Percentiles rank a stretch among this genome's conserved stretches.
phyloP scores from a whole-genome alignment of 1,284 basidiomycete species.

The Ceratobasidium sp. region DNA sequence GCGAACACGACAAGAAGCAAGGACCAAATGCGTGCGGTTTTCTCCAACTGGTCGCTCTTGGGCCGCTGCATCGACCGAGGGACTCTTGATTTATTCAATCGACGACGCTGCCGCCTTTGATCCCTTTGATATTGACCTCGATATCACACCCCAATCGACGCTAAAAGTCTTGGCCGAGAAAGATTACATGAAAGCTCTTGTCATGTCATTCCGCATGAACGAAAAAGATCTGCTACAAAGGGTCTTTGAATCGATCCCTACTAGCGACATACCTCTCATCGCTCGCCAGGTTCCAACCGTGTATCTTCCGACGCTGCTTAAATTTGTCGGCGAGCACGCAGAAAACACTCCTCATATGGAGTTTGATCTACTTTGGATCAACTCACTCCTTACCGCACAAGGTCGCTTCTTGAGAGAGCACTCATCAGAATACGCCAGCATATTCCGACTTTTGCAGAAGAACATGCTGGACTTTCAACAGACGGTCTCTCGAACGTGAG shows the following conservation, averaged over 20 bases:
- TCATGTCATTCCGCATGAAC: constrained; percentile 90
- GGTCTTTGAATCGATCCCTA: constrained; percentile 83
- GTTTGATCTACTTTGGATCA: constrained; percentile 88
- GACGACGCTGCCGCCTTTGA: constrained; percentile 92
- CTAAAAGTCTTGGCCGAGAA: constrained; percentile 66
- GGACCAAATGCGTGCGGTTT: constrained; percentile 93
- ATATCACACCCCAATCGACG: constrained; percentile 90
- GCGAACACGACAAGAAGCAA: constrained; percentile 83
- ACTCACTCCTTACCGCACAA: constrained; percentile 79
- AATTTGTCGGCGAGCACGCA: constrained; percentile 82
- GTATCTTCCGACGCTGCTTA: constrained; percentile 77
- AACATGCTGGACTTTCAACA: constrained; percentile 78
- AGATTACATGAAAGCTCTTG: constrained; percentile 86
- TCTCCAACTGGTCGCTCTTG: constrained; percentile 93
- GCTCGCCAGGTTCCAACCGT: constrained; percentile 80
- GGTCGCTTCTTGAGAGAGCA: constrained; percentile 78
- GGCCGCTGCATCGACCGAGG: constrained; percentile 97
- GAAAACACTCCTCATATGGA: constrained; percentile 88
- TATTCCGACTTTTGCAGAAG: constrained; percentile 82
- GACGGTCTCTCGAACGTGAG: constrained; percentile 81
- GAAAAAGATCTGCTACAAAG: constrained; percentile 80
- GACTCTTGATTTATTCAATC: constrained; percentile 90
- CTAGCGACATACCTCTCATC: constrained; percentile 77
- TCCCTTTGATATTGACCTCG: constrained; percentile 95
- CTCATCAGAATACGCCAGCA: constrained; percentile 82